Base-by-base conservation (phyloP, 2,329 filamentous ascomycete genomes). In the Diaporthe sp. region DNA sequence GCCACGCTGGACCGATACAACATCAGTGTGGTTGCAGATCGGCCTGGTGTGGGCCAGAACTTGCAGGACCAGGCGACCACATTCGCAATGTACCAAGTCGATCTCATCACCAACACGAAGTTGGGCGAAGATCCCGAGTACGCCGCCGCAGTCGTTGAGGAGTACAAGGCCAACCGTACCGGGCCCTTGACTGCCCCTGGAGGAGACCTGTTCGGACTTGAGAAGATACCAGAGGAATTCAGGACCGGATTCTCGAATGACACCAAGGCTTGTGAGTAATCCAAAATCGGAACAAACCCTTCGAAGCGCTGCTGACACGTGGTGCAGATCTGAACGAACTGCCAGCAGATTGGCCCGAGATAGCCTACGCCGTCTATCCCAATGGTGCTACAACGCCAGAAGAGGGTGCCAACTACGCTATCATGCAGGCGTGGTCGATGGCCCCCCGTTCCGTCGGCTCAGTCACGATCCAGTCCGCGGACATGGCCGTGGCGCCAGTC, bases 401-500 rank as follows among this genome's bases (percentile, higher is more conserved):
- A 15, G 19, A 40, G 13, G 61, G 61, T 13, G 30, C 22, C 15
- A 58, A 68, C n/a, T 74, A 74, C 35, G 72, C 64, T 6, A 40
- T 58, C 19, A n/a, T 74, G 15, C 58, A 61, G 40, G 42, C 47
- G 17, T 22, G 15, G 22, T 55, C 42, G 33, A 17, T 42, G n/a
- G 72, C 72, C 2, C 66, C 72, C 6, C 64, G 69, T 22, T 54
- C 42, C 19, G 13, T 12, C 1, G 72, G 72, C 28, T 61, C 33
- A 7, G 38, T 74, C 4, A 33, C 40, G 28, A 74, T 74, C 13
- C 19, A 57, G 19, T 54, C 42, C 0, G 52, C 64, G 19, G 47
- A 35, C 54, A 70, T 70, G 64, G 15, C 25, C 25, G 72, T 60
- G 17, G 13, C 78, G 1, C 85, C 86, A 0, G 77, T 84, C 4